A percentile compares a stretch with the other conserved stretches of the same genome.
Conservation (phyloP, 2,329 filamentous ascomycete genomes). For the Colletotrichum falcatum region DNA sequence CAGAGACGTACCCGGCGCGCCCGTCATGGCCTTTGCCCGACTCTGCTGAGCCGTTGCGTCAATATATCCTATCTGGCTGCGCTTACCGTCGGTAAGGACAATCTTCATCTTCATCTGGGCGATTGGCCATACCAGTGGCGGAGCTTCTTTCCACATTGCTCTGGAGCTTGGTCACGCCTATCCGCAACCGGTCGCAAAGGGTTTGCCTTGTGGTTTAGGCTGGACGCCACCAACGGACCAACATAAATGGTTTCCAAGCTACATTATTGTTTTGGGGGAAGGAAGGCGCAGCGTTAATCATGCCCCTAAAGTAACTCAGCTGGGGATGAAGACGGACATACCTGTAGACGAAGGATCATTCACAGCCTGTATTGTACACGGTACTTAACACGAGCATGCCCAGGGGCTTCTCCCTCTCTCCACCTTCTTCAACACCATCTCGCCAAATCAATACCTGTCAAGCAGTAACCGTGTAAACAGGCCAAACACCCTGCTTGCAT, state of each 20-base stretch:
- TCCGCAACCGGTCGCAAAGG: not conserved
- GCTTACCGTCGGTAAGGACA: not conserved
- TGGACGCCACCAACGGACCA: not conserved
- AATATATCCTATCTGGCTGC: not conserved
- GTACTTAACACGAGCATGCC: not conserved
- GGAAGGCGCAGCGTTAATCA: not conserved
- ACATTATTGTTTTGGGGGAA: too few species aligned
- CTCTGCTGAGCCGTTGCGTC: not conserved
- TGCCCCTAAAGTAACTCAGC: not conserved
- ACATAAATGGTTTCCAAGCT: not conserved
- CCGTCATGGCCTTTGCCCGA: conserved; percentile 5
- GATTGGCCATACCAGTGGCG: not conserved
- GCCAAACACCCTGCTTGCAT: conserved; percentile 21
- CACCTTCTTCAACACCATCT: conserved; percentile 3
- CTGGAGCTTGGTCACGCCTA: not conserved
- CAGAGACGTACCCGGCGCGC: conserved; percentile 2
- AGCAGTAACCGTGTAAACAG: not conserved
- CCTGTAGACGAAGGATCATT: not conserved
- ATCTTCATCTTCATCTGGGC: not conserved
- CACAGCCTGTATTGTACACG: not conserved
- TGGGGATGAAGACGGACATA: not conserved
- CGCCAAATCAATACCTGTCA: not conserved
- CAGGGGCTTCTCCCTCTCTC: not conserved
- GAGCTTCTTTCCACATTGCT: not conserved
- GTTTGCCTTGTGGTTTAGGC: not conserved